These are phyloP conservation scores for Pseudonitzschia multiseries DNA, from an alignment of 108 stramenopile species.

Conservation along the genomic window DNA sequence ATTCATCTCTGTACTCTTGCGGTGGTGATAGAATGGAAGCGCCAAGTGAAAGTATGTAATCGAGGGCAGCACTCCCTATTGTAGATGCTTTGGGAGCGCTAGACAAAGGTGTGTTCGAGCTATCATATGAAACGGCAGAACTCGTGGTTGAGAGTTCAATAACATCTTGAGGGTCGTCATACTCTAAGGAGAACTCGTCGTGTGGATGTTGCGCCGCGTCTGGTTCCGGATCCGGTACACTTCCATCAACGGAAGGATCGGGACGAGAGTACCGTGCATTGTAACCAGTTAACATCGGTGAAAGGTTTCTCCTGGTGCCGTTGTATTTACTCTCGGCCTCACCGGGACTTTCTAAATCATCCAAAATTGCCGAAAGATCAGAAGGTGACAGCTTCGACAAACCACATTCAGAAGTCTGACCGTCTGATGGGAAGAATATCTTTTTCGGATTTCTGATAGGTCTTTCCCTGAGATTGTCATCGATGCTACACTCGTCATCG, in stretches of 20 bases:
- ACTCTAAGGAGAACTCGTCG: background rate
- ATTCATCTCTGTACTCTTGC: background rate
- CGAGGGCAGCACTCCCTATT: background rate
- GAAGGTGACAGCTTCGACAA: too few relatives aligned
- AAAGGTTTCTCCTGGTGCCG: background rate
- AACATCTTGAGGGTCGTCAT: background rate
- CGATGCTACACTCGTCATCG: conserved; percentile 3
- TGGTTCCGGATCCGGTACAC: background rate
- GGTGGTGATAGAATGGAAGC: conserved; percentile 4
- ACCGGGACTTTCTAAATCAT: conserved; percentile 2
- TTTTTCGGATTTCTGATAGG: background rate
- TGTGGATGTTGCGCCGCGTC: background rate
- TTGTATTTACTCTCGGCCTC: background rate
- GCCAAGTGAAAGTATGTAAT: conserved; percentile 8
- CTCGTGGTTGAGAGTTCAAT: background rate
- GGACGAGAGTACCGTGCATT: background rate
- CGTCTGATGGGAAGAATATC: background rate
- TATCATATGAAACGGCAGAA: background rate
- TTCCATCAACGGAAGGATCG: background rate
- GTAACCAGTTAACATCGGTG: background rate
- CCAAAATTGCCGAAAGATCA: too few relatives aligned
- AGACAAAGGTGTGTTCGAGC: background rate
- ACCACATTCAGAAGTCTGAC: too few relatives aligned
- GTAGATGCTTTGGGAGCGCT: background rate
- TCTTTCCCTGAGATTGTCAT: background rate